Percentiles rank a stretch among this genome's conserved stretches.
Evolutionary conservation across 139 green algal species (phyloP).

Genomic region (Astrephomene gubernaculifera): DNA sequence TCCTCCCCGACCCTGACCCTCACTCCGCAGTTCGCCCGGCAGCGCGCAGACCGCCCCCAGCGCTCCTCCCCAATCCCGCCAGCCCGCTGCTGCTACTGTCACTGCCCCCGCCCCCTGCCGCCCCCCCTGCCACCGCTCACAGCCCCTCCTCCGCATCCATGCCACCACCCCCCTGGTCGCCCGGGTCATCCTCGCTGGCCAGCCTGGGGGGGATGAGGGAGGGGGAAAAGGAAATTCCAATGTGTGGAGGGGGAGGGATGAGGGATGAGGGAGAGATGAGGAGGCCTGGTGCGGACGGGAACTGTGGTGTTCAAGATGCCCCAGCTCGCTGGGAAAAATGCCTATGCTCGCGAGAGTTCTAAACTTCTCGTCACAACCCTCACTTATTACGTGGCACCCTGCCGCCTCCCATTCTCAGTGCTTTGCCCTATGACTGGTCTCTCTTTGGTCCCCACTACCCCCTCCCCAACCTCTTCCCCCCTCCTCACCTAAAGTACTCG

Average conservation of each 20-base stretch:
- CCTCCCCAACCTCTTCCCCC: background rate
- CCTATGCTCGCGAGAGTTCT: background rate
- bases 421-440: background rate
- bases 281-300: background rate
- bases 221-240: background rate
- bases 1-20: too few relatives aligned
- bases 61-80: too few relatives aligned
- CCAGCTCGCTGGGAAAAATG: background rate
- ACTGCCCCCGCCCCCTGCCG: too few relatives aligned
- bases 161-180: conserved; percentile 28
- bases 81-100: too few relatives aligned
- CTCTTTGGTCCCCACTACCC: background rate
- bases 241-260: background rate
- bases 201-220: conserved; percentile 26
- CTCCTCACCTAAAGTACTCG: conserved; percentile 68
- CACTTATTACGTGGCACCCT: background rate
- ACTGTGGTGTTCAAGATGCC: background rate
- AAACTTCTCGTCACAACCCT: background rate
- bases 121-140: too few relatives aligned
- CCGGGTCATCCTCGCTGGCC: conserved; percentile 62
- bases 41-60: too few relatives aligned
- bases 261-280: background rate
- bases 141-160: conserved; percentile 44
- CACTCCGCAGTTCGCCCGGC: too few relatives aligned
- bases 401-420: background rate